These are phyloP conservation scores for Oemleria cerasiformis DNA, from an alignment of 306 rosid species.

Conservation along the genomic window DNA sequence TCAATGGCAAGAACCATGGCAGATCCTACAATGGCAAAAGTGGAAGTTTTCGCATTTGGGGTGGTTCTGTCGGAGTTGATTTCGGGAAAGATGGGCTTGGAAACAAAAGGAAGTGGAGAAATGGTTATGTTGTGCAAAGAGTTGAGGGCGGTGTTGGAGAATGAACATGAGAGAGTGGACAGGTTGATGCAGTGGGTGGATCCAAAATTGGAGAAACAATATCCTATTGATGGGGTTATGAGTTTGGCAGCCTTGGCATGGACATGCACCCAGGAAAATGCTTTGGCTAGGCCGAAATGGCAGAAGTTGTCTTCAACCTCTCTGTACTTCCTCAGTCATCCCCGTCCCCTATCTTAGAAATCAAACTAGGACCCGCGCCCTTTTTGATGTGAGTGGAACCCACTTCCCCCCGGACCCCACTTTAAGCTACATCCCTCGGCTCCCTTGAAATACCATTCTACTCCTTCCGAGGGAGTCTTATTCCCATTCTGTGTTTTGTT, in stretches of 20 bases:
- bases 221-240: constrained; percentile 54
- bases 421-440: too few relatives aligned
- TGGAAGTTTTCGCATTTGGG: constrained; percentile 66
- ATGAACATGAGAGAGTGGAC: constrained; percentile 48
- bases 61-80: too few relatives aligned
- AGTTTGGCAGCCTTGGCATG: constrained; percentile 59
- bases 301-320: constrained; percentile 51
- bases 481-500: too few relatives aligned
- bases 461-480: too few relatives aligned
- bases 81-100: constrained; percentile 47
- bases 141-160: constrained; percentile 40
- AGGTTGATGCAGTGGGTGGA: constrained; percentile 64
- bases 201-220: constrained; percentile 46
- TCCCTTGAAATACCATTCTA: too few relatives aligned
- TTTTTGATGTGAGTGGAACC: too few relatives aligned
- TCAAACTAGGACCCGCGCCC: too few relatives aligned
- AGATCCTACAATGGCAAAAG: constrained; percentile 36
- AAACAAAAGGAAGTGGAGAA: constrained; percentile 41
- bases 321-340: constrained; percentile 46
- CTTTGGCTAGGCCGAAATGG: constrained; percentile 57
- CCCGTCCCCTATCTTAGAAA: too few relatives aligned
- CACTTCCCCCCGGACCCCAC: too few relatives aligned
- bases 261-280: constrained; percentile 47
- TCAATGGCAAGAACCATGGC: constrained; percentile 49
- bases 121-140: constrained; percentile 58